Base-by-base conservation (phyloP, 208 protist species). In the Porcisia hertigi region DNA sequence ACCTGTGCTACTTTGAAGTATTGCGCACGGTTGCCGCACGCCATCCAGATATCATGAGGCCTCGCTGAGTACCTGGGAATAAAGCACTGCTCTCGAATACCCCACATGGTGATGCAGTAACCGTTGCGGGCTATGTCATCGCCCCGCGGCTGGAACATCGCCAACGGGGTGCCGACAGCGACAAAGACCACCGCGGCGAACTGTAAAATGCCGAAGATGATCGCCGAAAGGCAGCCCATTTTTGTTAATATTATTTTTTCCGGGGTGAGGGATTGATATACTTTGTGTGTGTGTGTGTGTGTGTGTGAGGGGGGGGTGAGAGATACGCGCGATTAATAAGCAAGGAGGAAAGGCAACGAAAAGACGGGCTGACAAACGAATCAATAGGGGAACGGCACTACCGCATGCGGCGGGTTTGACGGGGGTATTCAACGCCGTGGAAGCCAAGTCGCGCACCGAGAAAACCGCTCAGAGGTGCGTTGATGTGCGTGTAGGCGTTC, bases 61-160 rank as follows among this genome's bases (percentile, higher is more conserved):
- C 69, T 77, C 3, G 30, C 53, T 8, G 84, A 57, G 73, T 86
- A 86, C 52, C 9, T 65, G 9, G 67, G 34, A 16, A 60, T 36
- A n/a, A 83, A 65, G 77, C 87, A 92, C 1, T 81, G 73, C 8
- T 80, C 47, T 20, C 81, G 80, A n/a, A 76, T 75, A 20, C 87
- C 87, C 87, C 87, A 92, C 79, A 92, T 75, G 0, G 77, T 85
- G 53, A 91, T 75, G 73, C 86, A 89, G 60, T 77, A 84, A 34
- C 52, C 49, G 16, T 77, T 69, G 49, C 36, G 25, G 41, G 81
- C 1, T 7, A 18, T 16, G 4, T 74, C 73, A 20, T 72, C 77
- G 34, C 72, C 60, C 34, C 23, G 39, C 2, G 81, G 76, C 49
- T 64, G 71, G 55, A 71, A 76, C 77, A 82, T 77, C 20, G 65